Evolutionary conservation across 192 early-diverging fungal genomes (phyloP).

Genomic region (Linderina pennispora): DNA sequence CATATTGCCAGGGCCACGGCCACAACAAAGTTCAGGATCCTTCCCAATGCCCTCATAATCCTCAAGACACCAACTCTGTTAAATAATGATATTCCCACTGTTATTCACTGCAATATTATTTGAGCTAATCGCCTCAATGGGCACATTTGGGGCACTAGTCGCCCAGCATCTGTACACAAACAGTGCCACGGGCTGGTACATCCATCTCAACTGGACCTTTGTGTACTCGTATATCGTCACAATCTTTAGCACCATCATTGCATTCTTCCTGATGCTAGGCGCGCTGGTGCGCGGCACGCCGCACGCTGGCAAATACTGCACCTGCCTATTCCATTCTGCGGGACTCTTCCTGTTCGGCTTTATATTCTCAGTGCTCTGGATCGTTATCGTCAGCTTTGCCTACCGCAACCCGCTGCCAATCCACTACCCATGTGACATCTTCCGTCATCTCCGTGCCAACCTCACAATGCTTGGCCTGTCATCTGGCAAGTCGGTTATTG

Average conservation of each 20-base stretch:
- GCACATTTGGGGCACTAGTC: conserved; percentile 31
- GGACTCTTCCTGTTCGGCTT: conserved; percentile 22
- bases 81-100: conserved; percentile 20
- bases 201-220: conserved; percentile 37
- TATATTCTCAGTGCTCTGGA: conserved; percentile 29
- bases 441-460: conserved; percentile 20
- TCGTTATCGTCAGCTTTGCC: conserved; percentile 36
- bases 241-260: conserved; percentile 20
- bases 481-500: conserved; percentile 30
- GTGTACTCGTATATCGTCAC: conserved; percentile 31
- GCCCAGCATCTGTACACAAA: conserved; percentile 41
- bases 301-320: conserved; percentile 6
- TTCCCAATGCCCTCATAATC: too few species aligned
- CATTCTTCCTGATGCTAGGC: conserved; percentile 17
- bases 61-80: too few species aligned
- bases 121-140: conserved; percentile 38
- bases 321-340: conserved; percentile 17
- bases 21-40: too few species aligned
- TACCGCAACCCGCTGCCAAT: conserved; percentile 40
- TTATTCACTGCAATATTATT: conserved; percentile 25
- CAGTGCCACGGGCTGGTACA: conserved; percentile 39
- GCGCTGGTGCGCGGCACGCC: conserved; percentile 20
- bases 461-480: conserved; percentile 26
- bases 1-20: too few species aligned
- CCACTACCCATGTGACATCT: conserved; percentile 37